phyloP scores from a whole-genome alignment of 805 yeast genomes.

The Lipomyces starkeyi region DNA sequence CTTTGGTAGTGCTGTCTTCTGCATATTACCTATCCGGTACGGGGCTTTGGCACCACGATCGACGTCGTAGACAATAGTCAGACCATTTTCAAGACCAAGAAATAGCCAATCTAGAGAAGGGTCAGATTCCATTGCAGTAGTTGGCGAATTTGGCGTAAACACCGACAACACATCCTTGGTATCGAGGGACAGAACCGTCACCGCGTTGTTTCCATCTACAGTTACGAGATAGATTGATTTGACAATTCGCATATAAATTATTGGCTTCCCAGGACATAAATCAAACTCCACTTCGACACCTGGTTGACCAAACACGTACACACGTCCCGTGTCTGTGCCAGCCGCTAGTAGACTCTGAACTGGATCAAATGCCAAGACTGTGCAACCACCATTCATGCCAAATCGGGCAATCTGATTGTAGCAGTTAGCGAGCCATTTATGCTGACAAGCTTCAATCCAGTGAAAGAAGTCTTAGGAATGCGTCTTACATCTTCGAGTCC shows the following conservation, averaged over 20 bases:
- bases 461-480: neutral
- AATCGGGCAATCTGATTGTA: constrained; percentile 48
- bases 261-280: constrained; percentile 55
- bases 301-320: constrained; percentile 83
- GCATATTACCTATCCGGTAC: constrained; percentile 71
- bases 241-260: constrained; percentile 66
- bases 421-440: constrained; percentile 13
- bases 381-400: constrained; percentile 69
- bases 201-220: constrained; percentile 62
- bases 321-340: constrained; percentile 70
- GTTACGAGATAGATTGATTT: constrained; percentile 84
- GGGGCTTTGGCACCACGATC: constrained; percentile 76
- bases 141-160: constrained; percentile 65
- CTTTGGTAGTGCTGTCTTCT: constrained; percentile 48
- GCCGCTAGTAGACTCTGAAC: constrained; percentile 85
- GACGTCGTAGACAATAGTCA: constrained; percentile 73
- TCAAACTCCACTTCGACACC: constrained; percentile 74
- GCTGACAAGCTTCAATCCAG: neutral
- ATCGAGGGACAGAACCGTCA: constrained; percentile 73
- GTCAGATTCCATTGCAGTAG: constrained; percentile 76
- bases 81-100: constrained; percentile 80
- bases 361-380: constrained; percentile 81
- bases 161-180: constrained; percentile 65
- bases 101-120: constrained; percentile 88
- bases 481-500: constrained; percentile 43